Evolutionary conservation across 441 rosid genomes (phyloP).

Genomic region (Hypseocharis bilobata): DNA sequence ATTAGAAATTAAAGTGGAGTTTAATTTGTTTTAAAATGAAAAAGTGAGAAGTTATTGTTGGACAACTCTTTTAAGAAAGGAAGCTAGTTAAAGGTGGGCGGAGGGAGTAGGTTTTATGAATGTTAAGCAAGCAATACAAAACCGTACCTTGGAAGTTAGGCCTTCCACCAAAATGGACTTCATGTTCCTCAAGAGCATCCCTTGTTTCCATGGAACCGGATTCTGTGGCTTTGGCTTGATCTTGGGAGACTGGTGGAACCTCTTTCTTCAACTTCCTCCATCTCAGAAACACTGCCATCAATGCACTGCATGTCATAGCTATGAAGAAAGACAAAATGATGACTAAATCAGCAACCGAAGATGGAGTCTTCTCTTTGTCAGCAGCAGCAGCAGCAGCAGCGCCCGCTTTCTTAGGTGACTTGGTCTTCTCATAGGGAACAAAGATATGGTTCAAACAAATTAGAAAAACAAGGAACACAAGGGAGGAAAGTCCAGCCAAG

Average conservation of each 20-base stretch:
- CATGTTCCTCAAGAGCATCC: slow-evolving; percentile 38
- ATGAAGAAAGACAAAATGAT: slow-evolving; percentile 14
- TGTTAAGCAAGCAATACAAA: not conserved
- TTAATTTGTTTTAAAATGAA: not conserved
- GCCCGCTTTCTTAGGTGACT: slow-evolving; percentile 2
- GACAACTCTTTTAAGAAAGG: too few relatives aligned
- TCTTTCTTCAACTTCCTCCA: slow-evolving; percentile 17
- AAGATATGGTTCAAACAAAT: slow-evolving; percentile 43
- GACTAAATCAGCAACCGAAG: slow-evolving; percentile 17
- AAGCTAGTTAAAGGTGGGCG: too few relatives aligned
- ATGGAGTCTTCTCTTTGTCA: slow-evolving; percentile 18
- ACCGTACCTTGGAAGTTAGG: slow-evolving; percentile 62
- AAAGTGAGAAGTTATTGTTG: not conserved
- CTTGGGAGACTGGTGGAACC: slow-evolving; percentile 4
- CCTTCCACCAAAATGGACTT: slow-evolving; percentile 55
- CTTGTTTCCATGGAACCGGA: slow-evolving; percentile 20
- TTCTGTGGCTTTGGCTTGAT: slow-evolving; percentile 20
- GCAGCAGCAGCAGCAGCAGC: slow-evolving; percentile 13
- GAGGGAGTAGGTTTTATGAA: too few relatives aligned
- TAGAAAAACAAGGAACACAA: slow-evolving; percentile 43
- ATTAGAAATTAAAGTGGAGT: not conserved
- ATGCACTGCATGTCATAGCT: slow-evolving; percentile 8
- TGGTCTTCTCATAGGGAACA: slow-evolving; percentile 41
- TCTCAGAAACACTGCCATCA: slow-evolving; percentile 18
- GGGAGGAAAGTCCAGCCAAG: slow-evolving; percentile 31